Conservation (phyloP, 2,329 filamentous ascomycete genomes). For the Phialophora expanda region DNA sequence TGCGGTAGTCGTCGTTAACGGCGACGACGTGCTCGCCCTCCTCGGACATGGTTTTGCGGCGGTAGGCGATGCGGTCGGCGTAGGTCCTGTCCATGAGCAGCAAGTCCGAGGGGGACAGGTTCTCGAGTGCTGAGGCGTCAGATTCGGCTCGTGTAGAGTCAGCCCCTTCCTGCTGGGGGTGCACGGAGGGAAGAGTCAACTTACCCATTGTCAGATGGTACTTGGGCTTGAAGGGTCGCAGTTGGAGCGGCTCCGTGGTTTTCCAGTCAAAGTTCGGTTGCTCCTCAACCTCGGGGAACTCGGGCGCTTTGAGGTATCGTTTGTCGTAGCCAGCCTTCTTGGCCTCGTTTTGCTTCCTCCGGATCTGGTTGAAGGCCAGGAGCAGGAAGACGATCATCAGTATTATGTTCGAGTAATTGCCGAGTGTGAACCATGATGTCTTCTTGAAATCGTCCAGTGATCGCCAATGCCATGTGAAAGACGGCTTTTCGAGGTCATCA, state of each 20-base stretch:
- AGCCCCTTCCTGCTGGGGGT: slow-evolving; percentile 25
- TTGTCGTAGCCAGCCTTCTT: slow-evolving; percentile 32
- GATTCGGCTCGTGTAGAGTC: slow-evolving; percentile 32
- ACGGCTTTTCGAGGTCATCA: slow-evolving; percentile 41
- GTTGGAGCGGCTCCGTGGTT: slow-evolving; percentile 57
- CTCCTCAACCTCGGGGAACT: slow-evolving; percentile 46
- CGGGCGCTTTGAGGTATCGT: slow-evolving; percentile 35
- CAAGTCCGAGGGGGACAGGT: slow-evolving; percentile 58
- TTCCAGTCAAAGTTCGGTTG: slow-evolving; percentile 59
- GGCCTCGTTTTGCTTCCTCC: slow-evolving; percentile 27
- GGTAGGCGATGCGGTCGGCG: slow-evolving; percentile 56
- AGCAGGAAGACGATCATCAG: slow-evolving; percentile 30
- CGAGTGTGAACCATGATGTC: slow-evolving; percentile 32
- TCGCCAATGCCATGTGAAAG: slow-evolving; percentile 34
- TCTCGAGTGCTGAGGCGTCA: slow-evolving; percentile 56
- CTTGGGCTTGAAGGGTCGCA: slow-evolving; percentile 65
- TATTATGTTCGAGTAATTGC: slow-evolving; percentile 36
- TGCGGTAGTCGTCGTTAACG: slow-evolving; percentile 48
- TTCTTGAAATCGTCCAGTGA: slow-evolving; percentile 34
- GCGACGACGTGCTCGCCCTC: slow-evolving; percentile 51
- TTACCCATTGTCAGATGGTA: slow-evolving; percentile 69
- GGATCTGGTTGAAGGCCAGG: slow-evolving; percentile 31
- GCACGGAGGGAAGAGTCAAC: slow-evolving; percentile 20
- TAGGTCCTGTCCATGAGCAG: slow-evolving; percentile 66
- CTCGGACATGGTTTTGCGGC: slow-evolving; percentile 54